Conservation (phyloP, 345 rosid genomes). For the Durio zibethinus region DNA sequence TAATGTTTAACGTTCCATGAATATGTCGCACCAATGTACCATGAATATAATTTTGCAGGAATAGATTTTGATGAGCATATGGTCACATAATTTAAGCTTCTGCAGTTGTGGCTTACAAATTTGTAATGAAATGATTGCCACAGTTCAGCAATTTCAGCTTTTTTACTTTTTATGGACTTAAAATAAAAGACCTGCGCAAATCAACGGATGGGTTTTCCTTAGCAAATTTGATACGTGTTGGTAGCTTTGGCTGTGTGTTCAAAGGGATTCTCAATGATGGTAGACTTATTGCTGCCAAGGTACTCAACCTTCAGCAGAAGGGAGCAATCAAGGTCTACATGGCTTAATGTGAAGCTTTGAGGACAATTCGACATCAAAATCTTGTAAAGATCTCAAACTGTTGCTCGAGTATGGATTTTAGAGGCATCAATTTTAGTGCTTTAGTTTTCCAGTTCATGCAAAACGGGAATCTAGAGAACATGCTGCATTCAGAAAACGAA, state of each 20-base stretch:
- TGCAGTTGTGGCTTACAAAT: too few species aligned
- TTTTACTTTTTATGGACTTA: too few species aligned
- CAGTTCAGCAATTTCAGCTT: too few species aligned
- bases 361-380: constrained; percentile 10
- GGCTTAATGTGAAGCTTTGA: constrained; percentile 16
- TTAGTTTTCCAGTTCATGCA: constrained; percentile 21
- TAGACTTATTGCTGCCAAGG: constrained; percentile 26
- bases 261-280: constrained; percentile 18
- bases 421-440: constrained; percentile 16
- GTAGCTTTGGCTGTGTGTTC: constrained; percentile 24
- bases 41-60: too few species aligned
- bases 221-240: constrained; percentile 16
- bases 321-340: constrained; percentile 20
- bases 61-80: too few species aligned
- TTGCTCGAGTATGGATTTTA: constrained; percentile 14
- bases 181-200: not conserved
- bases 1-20: too few species aligned
- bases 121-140: too few species aligned
- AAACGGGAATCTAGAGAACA: constrained; percentile 13
- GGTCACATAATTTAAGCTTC: too few species aligned
- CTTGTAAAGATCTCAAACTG: constrained; percentile 13
- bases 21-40: too few species aligned
- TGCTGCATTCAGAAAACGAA: constrained; percentile 15
- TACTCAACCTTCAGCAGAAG: constrained; percentile 8
- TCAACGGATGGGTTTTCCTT: constrained; percentile 14